These are phyloP conservation scores for Populus nigra DNA, from an alignment of 345 rosid species.

Conservation along the genomic window DNA sequence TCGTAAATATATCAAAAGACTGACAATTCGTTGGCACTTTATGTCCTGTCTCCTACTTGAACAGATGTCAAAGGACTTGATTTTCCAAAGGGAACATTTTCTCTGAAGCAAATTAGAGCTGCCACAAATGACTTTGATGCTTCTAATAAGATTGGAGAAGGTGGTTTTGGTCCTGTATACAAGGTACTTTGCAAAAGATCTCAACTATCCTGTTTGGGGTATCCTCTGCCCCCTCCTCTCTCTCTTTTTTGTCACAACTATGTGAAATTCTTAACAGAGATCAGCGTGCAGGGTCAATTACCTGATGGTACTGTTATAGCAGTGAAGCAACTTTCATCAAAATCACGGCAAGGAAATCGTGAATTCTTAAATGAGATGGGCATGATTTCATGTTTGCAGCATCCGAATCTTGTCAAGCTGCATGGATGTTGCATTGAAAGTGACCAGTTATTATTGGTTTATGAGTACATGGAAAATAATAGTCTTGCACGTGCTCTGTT, in stretches of 20 bases:
- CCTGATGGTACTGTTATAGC: constrained; percentile 54
- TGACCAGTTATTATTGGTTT: constrained; percentile 50
- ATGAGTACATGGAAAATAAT: constrained; percentile 60
- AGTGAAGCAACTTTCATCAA: constrained; percentile 50
- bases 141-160: constrained; percentile 59
- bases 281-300: constrained; percentile 39
- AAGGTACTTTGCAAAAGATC: constrained; percentile 37
- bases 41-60: not conserved
- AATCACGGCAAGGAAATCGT: constrained; percentile 59
- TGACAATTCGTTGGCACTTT: not conserved
- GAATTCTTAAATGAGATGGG: constrained; percentile 59
- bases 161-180: constrained; percentile 71
- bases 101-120: constrained; percentile 48
- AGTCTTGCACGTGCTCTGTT: constrained; percentile 49
- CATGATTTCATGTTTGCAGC: constrained; percentile 59
- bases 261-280: not conserved
- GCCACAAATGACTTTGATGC: constrained; percentile 53
- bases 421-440: constrained; percentile 57
- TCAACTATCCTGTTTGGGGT: not conserved
- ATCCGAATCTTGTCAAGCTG: constrained; percentile 55
- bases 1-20: not conserved
- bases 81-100: constrained; percentile 44
- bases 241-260: not conserved
- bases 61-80: constrained; percentile 42
- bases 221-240: not conserved